A percentile compares a stretch with the other conserved stretches of the same genome.
These are phyloP conservation scores for Zymoseptoria brevis DNA, from an alignment of 2,329 filamentous ascomycete genomes.

Conservation along the genomic window DNA sequence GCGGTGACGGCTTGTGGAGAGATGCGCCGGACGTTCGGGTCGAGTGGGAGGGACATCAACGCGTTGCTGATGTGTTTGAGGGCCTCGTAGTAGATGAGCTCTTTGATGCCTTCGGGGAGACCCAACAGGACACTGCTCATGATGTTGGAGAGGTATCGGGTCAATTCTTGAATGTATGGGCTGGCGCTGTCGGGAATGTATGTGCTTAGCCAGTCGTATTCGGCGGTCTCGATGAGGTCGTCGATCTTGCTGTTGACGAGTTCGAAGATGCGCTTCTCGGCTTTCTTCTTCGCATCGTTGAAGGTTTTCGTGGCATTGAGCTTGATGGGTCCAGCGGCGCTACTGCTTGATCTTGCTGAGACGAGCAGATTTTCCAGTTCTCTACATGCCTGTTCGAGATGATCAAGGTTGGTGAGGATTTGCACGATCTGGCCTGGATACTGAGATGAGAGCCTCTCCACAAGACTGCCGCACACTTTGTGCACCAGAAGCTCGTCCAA, in stretches of 20 bases:
- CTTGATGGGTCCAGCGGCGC: constrained; percentile 69
- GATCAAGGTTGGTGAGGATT: constrained; percentile 93
- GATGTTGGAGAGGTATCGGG: constrained; percentile 85
- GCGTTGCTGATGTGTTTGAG: constrained; percentile 74
- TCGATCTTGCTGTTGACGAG: constrained; percentile 98
- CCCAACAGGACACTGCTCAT: constrained; percentile 92
- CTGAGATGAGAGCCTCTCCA: constrained; percentile 81
- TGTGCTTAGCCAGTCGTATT: constrained; percentile 79
- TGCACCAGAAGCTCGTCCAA: constrained; percentile 90
- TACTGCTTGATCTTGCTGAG: constrained; percentile 71
- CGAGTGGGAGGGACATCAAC: constrained; percentile 56
- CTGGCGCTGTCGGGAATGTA: constrained; percentile 64
- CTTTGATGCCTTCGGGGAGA: constrained; percentile 91
- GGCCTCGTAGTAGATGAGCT: constrained; percentile 95
- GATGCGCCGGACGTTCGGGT: constrained; percentile 72
- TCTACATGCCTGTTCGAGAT: constrained; percentile 88
- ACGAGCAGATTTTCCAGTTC: constrained; percentile 84
- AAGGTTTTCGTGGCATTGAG: constrained; percentile 82
- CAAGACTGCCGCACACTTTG: constrained; percentile 83
- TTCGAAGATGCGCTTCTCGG: constrained; percentile 96
- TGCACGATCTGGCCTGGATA: constrained; percentile 97
- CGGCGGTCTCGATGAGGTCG: constrained; percentile 90
- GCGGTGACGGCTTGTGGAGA: constrained; percentile 77
- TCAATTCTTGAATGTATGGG: constrained; percentile 93
- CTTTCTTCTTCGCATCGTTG: constrained; percentile 82